Percentiles rank a stretch among this genome's conserved stretches.
phyloP scores from a whole-genome alignment of 1,284 basidiomycete species.

The Ceratobasidium sp. region DNA sequence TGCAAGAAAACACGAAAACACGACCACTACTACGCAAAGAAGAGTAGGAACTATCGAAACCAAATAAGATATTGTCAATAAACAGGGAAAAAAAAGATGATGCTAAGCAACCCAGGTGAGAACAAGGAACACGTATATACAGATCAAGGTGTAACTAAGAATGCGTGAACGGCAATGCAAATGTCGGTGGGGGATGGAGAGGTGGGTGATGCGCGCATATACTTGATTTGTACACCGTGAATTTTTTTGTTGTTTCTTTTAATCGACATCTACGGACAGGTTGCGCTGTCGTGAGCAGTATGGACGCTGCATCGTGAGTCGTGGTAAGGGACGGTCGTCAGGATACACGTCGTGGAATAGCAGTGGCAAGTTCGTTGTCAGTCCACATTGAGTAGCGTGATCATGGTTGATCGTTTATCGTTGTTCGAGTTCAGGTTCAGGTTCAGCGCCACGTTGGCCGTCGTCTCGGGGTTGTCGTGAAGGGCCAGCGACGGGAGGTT shows the following conservation, averaged over 20 bases:
- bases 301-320: neutral
- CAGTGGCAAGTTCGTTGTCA: neutral
- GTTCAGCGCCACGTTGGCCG: neutral
- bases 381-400: neutral
- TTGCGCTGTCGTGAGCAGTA: neutral
- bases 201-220: neutral
- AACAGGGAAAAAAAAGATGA: neutral
- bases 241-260: neutral
- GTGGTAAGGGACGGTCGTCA: neutral
- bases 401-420: constrained; percentile 1
- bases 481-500: neutral
- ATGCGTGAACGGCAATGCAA: constrained; percentile 10
- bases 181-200: neutral
- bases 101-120: constrained; percentile 1
- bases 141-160: constrained; percentile 16
- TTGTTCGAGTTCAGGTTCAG: constrained; percentile 6
- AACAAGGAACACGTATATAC: constrained; percentile 10
- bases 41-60: neutral
- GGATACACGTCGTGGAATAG: neutral
- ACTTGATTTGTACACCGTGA: constrained; percentile 18
- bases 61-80: constrained; percentile 33
- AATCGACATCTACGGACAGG: neutral
- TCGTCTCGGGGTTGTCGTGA: neutral
- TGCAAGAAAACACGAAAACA: constrained; percentile 7
- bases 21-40: neutral